phyloP scores from a whole-genome alignment of 257 asterid genomes.

The Haberlea rhodopensis region DNA sequence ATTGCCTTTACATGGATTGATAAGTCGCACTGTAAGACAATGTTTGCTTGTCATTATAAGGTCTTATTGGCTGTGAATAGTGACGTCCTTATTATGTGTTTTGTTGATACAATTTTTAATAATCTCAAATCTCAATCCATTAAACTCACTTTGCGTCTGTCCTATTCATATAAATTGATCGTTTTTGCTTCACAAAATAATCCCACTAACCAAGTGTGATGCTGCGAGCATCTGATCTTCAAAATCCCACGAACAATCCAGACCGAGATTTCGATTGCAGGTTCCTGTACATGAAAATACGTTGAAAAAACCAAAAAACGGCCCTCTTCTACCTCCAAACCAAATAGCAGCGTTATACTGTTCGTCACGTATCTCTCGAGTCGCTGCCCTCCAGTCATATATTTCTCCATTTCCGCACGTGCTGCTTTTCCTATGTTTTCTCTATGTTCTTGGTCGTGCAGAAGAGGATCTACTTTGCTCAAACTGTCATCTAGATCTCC shows the following conservation, averaged over 20 bases:
- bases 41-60: too few relatives aligned
- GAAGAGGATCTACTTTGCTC: constrained; percentile 67
- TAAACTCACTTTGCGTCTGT: too few relatives aligned
- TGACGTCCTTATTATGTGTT: too few relatives aligned
- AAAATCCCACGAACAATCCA: background rate
- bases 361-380: constrained; percentile 70
- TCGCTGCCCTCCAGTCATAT: constrained; percentile 96
- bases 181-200: too few relatives aligned
- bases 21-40: too few relatives aligned
- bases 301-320: constrained; percentile 65
- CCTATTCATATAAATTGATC: too few relatives aligned
- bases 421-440: constrained; percentile 78
- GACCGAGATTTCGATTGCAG: constrained; percentile 32
- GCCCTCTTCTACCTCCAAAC: constrained; percentile 88
- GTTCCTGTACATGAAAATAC: constrained; percentile 29
- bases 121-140: too few relatives aligned
- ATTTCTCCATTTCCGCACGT: constrained; percentile 79
- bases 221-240: background rate
- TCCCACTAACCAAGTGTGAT: too few relatives aligned
- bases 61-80: too few relatives aligned
- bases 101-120: too few relatives aligned
- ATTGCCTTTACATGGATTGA: too few relatives aligned
- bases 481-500: constrained; percentile 85
- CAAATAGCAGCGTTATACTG: constrained; percentile 81
- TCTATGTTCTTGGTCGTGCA: constrained; percentile 54